Evolutionary conservation across 2,329 filamentous ascomycete species (phyloP).

Genomic region (Ambrosiella beaveri): DNA sequence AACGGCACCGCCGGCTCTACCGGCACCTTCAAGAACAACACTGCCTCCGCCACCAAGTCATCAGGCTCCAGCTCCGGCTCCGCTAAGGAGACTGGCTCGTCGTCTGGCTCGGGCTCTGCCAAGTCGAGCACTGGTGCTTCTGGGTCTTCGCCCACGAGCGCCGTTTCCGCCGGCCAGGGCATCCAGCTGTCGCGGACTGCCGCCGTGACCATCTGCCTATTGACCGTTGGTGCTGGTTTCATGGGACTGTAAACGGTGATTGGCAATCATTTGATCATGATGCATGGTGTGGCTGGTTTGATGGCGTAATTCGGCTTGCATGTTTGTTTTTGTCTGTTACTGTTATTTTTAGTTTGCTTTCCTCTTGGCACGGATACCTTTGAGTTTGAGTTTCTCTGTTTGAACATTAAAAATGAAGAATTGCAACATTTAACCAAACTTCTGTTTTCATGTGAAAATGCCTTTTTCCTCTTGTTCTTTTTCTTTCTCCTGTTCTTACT

Average conservation of each 20-base stretch:
- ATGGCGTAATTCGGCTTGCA: neutral
- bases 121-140: neutral
- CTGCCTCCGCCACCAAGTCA: neutral
- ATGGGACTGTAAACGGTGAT: constrained; percentile 7
- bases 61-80: neutral
- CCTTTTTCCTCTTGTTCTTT: neutral
- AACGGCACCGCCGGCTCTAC: constrained; percentile 1
- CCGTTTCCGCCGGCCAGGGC: constrained; percentile 3
- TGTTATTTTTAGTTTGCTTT: neutral
- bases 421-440: neutral
- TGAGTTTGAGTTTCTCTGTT: neutral
- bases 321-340: neutral
- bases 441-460: neutral
- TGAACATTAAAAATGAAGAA: neutral
- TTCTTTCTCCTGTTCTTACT: neutral
- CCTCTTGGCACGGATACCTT: neutral
- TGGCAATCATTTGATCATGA: neutral
- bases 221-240: constrained; percentile 13
- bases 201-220: constrained; percentile 8
- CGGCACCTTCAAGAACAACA: neutral
- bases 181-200: constrained; percentile 9
- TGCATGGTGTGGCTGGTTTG: neutral
- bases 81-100: neutral
- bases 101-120: neutral
- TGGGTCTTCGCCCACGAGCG: neutral